Percentiles rank a stretch among this genome's conserved stretches.
phyloP scores from a whole-genome alignment of 169 alveolate species.

The Gregarina niphandrodes region DNA sequence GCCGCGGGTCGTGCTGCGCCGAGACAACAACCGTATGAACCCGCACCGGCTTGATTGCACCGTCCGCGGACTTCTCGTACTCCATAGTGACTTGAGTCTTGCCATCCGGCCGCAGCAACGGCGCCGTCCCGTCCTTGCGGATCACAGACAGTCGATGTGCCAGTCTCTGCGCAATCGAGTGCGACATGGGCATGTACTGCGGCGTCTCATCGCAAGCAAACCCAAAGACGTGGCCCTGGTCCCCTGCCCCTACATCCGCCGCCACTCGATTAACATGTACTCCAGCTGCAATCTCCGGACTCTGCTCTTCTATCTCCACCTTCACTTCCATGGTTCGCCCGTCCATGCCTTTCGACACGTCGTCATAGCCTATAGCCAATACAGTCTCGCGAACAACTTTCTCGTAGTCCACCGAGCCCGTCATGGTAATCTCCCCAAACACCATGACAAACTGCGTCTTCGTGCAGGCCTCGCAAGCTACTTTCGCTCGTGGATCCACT shows the following conservation, averaged over 20 bases:
- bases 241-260: conserved; percentile 88
- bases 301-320: conserved; percentile 67
- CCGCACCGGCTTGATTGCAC: conserved; percentile 57
- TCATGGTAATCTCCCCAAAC: conserved; percentile 88
- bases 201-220: conserved; percentile 95
- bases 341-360: too few relatives aligned
- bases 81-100: conserved; percentile 82
- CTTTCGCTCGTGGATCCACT: conserved; percentile 34
- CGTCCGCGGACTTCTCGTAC: conserved; percentile 35
- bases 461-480: conserved; percentile 71
- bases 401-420: conserved; percentile 65
- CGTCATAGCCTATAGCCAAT: too few relatives aligned
- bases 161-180: conserved; percentile 67
- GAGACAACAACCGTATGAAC: conserved; percentile 71
- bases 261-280: conserved; percentile 61
- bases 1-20: conserved; percentile 62
- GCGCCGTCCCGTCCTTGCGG: conserved; percentile 54
- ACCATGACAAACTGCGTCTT: conserved; percentile 47
- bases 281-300: conserved; percentile 81
- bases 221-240: conserved; percentile 98
- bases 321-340: conserved; percentile 70
- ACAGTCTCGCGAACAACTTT: conserved; percentile 70
- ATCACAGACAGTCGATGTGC: conserved; percentile 71
- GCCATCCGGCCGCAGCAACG: conserved; percentile 95
- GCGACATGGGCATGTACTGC: conserved; percentile 87